These are phyloP conservation scores for Lentinula lateritia DNA, from an alignment of 768 basidiomycete species.

Conservation along the genomic window DNA sequence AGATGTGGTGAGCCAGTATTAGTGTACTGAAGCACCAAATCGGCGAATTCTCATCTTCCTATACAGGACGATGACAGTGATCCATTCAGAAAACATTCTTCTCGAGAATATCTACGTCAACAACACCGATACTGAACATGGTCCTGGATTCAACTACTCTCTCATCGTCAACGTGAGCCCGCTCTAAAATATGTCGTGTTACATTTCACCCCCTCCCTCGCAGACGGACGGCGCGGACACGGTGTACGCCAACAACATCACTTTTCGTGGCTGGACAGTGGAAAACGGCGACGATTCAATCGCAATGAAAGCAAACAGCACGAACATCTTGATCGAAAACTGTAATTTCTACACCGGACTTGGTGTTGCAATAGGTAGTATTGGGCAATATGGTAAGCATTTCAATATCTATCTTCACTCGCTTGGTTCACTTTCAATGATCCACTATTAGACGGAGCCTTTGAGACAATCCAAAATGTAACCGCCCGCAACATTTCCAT, in stretches of 20 bases:
- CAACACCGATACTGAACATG: constrained; percentile 24
- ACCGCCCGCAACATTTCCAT: constrained; percentile 22
- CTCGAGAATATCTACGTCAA: constrained; percentile 35
- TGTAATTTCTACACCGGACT: constrained; percentile 29
- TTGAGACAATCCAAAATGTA: constrained; percentile 28
- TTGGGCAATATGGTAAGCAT: constrained; percentile 1
- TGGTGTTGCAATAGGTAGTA: constrained; percentile 33
- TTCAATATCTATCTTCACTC: background rate
- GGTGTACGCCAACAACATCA: constrained; percentile 30
- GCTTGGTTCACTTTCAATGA: background rate
- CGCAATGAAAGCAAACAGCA: constrained; percentile 34
- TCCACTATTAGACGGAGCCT: constrained; percentile 24
- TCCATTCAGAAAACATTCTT: constrained; percentile 27
- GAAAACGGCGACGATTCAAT: constrained; percentile 34
- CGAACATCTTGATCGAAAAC: constrained; percentile 32
- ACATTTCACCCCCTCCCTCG: constrained; percentile 4
- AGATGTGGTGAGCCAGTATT: background rate
- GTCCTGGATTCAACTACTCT: constrained; percentile 13
- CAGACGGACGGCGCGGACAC: constrained; percentile 37
- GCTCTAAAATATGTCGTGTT: background rate
- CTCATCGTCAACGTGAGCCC: background rate
- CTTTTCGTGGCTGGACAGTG: constrained; percentile 30
- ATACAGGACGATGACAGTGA: constrained; percentile 36
- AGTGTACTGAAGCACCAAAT: too few relatives aligned
- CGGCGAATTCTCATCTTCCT: constrained; percentile 11